A percentile compares a stretch with the other conserved stretches of the same genome.
These are phyloP conservation scores for Cyclotella choctawhatcheeana DNA, from an alignment of 108 stramenopile species.

Conservation along the genomic window DNA sequence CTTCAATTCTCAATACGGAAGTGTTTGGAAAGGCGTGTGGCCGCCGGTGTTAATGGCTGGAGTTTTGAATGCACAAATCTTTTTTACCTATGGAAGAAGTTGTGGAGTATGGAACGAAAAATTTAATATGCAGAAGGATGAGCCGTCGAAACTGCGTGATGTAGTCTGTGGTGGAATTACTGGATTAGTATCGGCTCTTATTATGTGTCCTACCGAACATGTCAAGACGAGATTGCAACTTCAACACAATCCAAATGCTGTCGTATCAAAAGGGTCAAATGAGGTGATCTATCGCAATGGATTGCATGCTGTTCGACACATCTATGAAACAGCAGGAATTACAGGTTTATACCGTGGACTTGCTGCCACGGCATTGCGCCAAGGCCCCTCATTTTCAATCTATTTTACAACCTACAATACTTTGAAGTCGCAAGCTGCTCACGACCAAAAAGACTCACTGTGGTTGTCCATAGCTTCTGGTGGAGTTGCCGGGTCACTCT, in stretches of 20 bases:
- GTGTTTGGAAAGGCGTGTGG: slow-evolving; percentile 72
- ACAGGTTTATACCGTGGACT: slow-evolving; percentile 69
- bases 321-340: slow-evolving; percentile 51
- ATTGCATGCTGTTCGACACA: slow-evolving; percentile 45
- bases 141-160: slow-evolving; percentile 9
- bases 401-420: slow-evolving; percentile 88
- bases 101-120: slow-evolving; percentile 65
- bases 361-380: slow-evolving; percentile 62
- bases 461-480: slow-evolving; percentile 74
- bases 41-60: slow-evolving; percentile 79
- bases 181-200: slow-evolving; percentile 75
- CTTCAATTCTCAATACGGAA: slow-evolving; percentile 31
- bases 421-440: slow-evolving; percentile 51
- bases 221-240: slow-evolving; percentile 87
- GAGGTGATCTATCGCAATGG: slow-evolving; percentile 55
- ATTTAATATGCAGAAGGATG: background rate
- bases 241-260: slow-evolving; percentile 1
- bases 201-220: slow-evolving; percentile 79
- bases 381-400: slow-evolving; percentile 83
- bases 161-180: slow-evolving; percentile 80
- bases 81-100: slow-evolving; percentile 77
- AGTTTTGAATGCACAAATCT: slow-evolving; percentile 85
- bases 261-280: slow-evolving; percentile 30
- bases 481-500: slow-evolving; percentile 79
- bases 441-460: slow-evolving; percentile 37